A percentile compares a stretch with the other conserved stretches of the same genome.
Evolutionary conservation across 257 asterid genomes (phyloP).

Genomic region (Capsicum baccatum): DNA sequence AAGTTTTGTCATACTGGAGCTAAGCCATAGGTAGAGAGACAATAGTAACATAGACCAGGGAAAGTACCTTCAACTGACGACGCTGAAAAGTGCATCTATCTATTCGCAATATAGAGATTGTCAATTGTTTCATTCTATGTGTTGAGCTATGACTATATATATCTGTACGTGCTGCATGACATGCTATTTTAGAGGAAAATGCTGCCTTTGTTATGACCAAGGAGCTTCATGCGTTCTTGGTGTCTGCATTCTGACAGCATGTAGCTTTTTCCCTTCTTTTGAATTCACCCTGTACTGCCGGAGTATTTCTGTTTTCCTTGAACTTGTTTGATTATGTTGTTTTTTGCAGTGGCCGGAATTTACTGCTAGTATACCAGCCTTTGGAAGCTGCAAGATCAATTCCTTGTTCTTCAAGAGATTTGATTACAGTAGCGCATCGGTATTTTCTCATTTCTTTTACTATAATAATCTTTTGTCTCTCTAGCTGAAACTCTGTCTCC

Average conservation of each 20-base stretch:
- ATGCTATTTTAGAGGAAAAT: not conserved
- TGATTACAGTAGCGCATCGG: conserved; percentile 87
- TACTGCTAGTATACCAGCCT: conserved; percentile 60
- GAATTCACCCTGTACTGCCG: not conserved
- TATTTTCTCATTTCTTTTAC: conserved; percentile 41
- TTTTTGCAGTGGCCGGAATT: conserved; percentile 92
- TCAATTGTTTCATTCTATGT: not conserved
- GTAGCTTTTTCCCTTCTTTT: not conserved
- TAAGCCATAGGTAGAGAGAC: not conserved
- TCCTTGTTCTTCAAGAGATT: conserved; percentile 84
- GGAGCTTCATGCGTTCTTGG: not conserved
- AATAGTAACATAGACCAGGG: not conserved
- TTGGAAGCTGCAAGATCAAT: conserved; percentile 74
- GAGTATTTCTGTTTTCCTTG: not conserved
- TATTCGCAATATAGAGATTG: not conserved
- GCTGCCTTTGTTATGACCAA: conserved; percentile 11
- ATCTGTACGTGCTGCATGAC: conserved; percentile 12
- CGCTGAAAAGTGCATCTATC: too few relatives aligned
- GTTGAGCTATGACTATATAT: not conserved
- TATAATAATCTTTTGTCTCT: not conserved
- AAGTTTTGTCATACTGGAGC: not conserved
- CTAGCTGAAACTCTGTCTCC: not conserved
- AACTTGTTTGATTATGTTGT: conserved; percentile 29
- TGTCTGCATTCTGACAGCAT: not conserved
- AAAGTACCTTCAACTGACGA: not conserved